Percentiles rank a stretch among this genome's conserved stretches.
These are phyloP conservation scores for Ligustrum vulgare DNA, from an alignment of 257 asterid species.

Conservation along the genomic window DNA sequence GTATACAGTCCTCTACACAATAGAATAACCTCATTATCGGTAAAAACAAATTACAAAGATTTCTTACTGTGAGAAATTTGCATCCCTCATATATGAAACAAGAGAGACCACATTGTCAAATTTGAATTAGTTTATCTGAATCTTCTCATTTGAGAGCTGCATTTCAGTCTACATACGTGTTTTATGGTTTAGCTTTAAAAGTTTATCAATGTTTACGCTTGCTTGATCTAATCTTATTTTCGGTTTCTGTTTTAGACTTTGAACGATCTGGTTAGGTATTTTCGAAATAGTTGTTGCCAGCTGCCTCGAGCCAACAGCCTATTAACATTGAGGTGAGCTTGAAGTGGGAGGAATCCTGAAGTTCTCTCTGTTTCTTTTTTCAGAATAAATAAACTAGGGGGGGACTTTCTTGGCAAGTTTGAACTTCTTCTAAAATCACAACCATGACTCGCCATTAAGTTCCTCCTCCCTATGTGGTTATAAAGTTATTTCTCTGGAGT, in stretches of 20 bases:
- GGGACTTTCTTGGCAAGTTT: not conserved
- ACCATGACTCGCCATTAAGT: too few relatives aligned
- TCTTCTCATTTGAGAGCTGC: too few relatives aligned
- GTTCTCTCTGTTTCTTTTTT: not conserved
- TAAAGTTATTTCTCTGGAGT: not conserved
- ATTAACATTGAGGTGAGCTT: conserved; percentile 67
- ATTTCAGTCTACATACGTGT: too few relatives aligned
- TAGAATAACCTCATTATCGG: not conserved
- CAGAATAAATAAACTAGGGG: not conserved
- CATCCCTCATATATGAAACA: not conserved
- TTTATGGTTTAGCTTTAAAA: not conserved
- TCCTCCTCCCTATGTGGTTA: too few relatives aligned
- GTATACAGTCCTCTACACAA: not conserved
- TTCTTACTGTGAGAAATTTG: not conserved
- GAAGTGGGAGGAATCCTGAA: not conserved
- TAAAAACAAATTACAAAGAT: not conserved
- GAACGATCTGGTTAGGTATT: conserved; percentile 54
- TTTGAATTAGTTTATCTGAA: too few relatives aligned
- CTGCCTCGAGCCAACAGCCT: conserved; percentile 68
- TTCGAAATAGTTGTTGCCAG: conserved; percentile 50
- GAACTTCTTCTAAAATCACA: too few relatives aligned
- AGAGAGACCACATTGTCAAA: not conserved
- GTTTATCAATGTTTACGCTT: conserved; percentile 8
- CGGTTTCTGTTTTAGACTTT: conserved; percentile 62
- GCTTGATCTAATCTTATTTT: conserved; percentile 14